phyloP scores from a whole-genome alignment of 352 stramenopile genomes.

The Phytophthora citricola region DNA sequence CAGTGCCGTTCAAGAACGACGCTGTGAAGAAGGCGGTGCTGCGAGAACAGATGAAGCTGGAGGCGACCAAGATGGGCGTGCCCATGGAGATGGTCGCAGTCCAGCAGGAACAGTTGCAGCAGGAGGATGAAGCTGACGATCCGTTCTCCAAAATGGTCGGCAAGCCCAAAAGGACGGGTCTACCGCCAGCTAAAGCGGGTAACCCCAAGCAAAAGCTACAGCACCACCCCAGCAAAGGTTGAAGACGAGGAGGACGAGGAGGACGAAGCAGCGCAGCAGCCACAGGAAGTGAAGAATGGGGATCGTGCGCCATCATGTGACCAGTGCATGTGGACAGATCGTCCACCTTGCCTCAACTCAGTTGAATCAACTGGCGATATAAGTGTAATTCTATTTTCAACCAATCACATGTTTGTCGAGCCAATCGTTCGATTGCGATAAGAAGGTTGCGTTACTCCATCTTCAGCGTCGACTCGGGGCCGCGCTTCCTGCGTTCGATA shows the following conservation, averaged over 20 bases:
- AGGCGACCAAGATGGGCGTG: conserved; percentile 74
- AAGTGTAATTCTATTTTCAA: conserved; percentile 29
- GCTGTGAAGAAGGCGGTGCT: conserved; percentile 82
- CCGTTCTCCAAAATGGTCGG: conserved; percentile 37
- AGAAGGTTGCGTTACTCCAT: conserved; percentile 30
- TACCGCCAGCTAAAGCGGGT: background rate
- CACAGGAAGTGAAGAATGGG: conserved; percentile 7
- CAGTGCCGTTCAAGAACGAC: conserved; percentile 87
- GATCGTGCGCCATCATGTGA: conserved; percentile 40
- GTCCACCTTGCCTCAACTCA: conserved; percentile 6
- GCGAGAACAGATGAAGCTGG: conserved; percentile 75
- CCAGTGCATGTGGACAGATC: conserved; percentile 14
- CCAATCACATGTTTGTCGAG: conserved; percentile 25
- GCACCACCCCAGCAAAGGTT: background rate
- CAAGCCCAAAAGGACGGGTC: conserved; percentile 3
- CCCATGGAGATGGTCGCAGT: conserved; percentile 62
- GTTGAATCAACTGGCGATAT: conserved; percentile 1
- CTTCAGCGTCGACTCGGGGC: conserved; percentile 9
- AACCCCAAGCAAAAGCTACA: background rate
- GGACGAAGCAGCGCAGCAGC: conserved; percentile 1
- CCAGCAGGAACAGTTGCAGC: conserved; percentile 48
- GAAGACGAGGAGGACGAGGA: conserved; percentile 16
- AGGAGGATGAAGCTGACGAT: conserved; percentile 41
- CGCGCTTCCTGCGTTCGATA: conserved; percentile 2
- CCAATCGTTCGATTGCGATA: conserved; percentile 35